Percentiles rank a stretch among this genome's conserved stretches.
Evolutionary conservation across 164 flowering plant species (phyloP).

Genomic region (Liquidambar formosana): DNA sequence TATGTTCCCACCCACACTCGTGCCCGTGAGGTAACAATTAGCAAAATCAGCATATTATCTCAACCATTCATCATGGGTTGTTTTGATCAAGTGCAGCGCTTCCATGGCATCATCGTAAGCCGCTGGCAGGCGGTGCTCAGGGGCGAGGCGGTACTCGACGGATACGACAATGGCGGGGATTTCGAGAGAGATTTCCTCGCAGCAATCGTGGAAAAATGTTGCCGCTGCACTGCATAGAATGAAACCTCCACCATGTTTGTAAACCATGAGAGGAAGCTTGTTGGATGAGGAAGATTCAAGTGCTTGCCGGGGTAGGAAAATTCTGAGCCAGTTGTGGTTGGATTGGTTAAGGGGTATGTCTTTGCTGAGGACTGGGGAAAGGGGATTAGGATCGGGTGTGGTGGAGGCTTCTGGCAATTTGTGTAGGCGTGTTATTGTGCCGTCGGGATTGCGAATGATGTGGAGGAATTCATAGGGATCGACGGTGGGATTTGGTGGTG

Average conservation of each 20-base stretch:
- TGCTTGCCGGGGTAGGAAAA: conserved; percentile 30
- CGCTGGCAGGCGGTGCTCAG: conserved; percentile 65
- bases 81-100: too few relatives aligned
- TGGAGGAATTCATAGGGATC: conserved; percentile 6
- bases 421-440: conserved; percentile 10
- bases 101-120: conserved; percentile 56
- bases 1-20: conserved; percentile 32
- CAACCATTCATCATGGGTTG: conserved; percentile 24
- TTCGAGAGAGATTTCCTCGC: conserved; percentile 18
- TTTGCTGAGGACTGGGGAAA: conserved; percentile 16
- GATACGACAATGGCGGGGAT: conserved; percentile 27
- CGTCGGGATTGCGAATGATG: conserved; percentile 14
- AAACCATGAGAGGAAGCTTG: conserved; percentile 43
- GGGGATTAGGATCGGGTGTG: conserved; percentile 6
- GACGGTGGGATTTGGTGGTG: too few relatives aligned
- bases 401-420: neutral
- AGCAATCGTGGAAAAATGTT: conserved; percentile 20
- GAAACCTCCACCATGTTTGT: conserved; percentile 66
- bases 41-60: conserved; percentile 17
- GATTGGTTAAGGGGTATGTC: conserved; percentile 27
- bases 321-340: conserved; percentile 35
- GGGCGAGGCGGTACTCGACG: too few relatives aligned
- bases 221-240: conserved; percentile 26
- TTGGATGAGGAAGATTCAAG: neutral
- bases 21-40: conserved; percentile 24